Evolutionary conservation across 768 basidiomycete genomes (phyloP).

Genomic region (Collybiopsis confluens): DNA sequence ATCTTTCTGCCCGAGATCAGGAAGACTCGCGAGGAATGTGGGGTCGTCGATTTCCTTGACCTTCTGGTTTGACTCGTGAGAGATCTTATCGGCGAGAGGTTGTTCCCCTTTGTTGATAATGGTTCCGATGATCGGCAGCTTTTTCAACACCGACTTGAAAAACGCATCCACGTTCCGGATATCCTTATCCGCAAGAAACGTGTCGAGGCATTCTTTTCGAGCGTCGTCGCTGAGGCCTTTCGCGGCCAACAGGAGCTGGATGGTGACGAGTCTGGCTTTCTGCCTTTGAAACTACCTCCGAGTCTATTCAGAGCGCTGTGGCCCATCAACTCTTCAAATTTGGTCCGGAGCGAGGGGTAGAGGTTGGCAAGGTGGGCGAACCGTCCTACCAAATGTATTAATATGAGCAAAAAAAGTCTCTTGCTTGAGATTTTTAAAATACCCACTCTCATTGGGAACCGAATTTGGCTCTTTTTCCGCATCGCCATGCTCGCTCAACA

Average conservation of each 20-base stretch:
- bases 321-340: neutral
- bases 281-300: conserved; percentile 5
- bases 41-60: conserved; percentile 4
- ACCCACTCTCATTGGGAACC: no score
- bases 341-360: neutral
- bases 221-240: conserved; percentile 9
- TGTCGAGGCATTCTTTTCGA: conserved; percentile 12
- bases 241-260: conserved; percentile 9
- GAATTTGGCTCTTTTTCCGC: no score
- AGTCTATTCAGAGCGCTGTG: neutral
- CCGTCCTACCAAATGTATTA: no score
- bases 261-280: conserved; percentile 14
- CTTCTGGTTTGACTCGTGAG: neutral
- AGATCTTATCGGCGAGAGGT: neutral
- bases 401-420: neutral
- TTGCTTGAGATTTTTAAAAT: neutral
- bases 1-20: conserved; percentile 10
- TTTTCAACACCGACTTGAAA: neutral
- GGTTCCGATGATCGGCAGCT: neutral
- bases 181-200: neutral
- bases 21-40: conserved; percentile 10
- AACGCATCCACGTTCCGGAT: neutral
- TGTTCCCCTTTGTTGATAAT: neutral
- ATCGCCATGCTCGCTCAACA: neutral
- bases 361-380: neutral